Evolutionary conservation across 208 protist genomes (phyloP), one percentile per base, ranked within the genome.

Genomic region (Acanthamoeba sp.): DNA sequence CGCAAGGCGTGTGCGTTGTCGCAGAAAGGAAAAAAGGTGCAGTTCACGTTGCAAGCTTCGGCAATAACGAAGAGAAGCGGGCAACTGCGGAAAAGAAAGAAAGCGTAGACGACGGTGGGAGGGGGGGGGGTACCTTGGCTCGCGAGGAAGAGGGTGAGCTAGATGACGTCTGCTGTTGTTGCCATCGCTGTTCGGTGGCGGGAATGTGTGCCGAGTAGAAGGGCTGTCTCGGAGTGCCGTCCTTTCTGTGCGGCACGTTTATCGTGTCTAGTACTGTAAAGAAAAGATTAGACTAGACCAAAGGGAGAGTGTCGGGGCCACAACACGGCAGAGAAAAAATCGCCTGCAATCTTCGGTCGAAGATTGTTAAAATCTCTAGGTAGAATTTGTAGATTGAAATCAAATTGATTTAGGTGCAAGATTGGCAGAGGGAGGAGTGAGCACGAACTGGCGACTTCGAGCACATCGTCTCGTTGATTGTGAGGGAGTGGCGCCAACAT

Each of bases 131-230:
- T 76, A 36, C 62, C 29, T 27, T 12, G 55, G 55, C 16, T 22
- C 22, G 62, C 22, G 62, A 22, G 5, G 66, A 42, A 9, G 66
- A 40, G 66, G 32, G 36, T 9, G n/a, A 6, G 14, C 62, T 34
- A 29, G 66, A 38, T 24, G 29, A 62, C 14, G 55, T n/a, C 10
- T n/a, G 55, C 4, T 62, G 55, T n/a, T 62, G 55, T 20, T 62
- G 55, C 66, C 66, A 76, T 24, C 66, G 66, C 66, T 76, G 66
- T 18, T 76, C 66, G 66, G 66, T 76, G 29, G n/a, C 14, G 22
- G 66, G 66, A 20, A 76, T 76, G 66, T 9, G 14, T 6, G 66
- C 66, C 66, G 66, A 76, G n/a, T 40, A 42, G 36, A 76, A 76
- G 66, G 66, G 66, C 10, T 40, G 66, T 76, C 66, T 34, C 29